phyloP scores from a whole-genome alignment of 2,329 filamentous ascomycete species.

The Botryotinia narcissicola region DNA sequence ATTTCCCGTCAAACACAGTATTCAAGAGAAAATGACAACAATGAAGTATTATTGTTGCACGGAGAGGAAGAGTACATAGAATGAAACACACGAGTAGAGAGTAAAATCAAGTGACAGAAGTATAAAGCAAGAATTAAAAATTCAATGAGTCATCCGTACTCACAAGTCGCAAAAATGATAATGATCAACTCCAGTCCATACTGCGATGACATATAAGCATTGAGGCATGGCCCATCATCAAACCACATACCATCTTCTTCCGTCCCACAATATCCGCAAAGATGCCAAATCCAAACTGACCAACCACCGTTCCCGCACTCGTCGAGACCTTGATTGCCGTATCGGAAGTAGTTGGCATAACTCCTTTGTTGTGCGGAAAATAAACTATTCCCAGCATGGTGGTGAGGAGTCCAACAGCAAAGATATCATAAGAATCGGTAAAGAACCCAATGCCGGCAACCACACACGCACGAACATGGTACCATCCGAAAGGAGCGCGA shows the following conservation, averaged over 20 bases:
- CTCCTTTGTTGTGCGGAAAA: conserved; percentile 41
- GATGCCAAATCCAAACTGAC: conserved; percentile 75
- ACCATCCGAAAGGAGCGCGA: conserved; percentile 79
- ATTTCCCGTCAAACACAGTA: neutral
- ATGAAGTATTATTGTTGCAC: neutral
- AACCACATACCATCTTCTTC: conserved; percentile 54
- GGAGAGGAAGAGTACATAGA: neutral
- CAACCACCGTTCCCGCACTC: conserved; percentile 77
- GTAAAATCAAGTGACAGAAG: neutral
- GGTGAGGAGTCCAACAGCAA: conserved; percentile 62
- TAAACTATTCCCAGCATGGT: conserved; percentile 42
- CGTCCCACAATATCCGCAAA: conserved; percentile 74
- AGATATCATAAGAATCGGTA: conserved; percentile 72
- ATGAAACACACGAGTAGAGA: neutral
- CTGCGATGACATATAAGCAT: conserved; percentile 29
- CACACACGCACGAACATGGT: conserved; percentile 68
- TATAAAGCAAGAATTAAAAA: neutral
- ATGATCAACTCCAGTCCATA: conserved; percentile 76
- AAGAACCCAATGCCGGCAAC: conserved; percentile 79
- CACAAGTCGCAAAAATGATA: conserved; percentile 70
- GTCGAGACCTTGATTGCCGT: conserved; percentile 83
- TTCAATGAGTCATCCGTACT: neutral
- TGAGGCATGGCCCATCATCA: neutral
- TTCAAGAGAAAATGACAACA: neutral
- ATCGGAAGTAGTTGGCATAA: conserved; percentile 64